A percentile compares a stretch with the other conserved stretches of the same genome.
Evolutionary conservation across 2,329 filamentous ascomycete species (phyloP).

Genomic region (Paecilomyces sp.): DNA sequence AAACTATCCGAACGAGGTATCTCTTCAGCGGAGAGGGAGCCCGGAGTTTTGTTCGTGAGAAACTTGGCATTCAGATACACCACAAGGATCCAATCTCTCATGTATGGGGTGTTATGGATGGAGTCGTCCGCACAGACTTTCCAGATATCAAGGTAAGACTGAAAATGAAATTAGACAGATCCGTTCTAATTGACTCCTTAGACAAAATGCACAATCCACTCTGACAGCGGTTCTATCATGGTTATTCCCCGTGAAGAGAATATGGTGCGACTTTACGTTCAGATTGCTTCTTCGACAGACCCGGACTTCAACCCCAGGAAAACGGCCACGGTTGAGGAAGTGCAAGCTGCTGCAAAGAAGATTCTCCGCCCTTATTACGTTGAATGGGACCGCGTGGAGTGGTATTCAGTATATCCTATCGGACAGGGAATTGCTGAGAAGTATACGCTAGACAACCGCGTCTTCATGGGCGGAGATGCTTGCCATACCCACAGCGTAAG

Average conservation of each 20-base stretch:
- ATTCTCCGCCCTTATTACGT: conserved; percentile 55
- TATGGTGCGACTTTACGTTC: conserved; percentile 45
- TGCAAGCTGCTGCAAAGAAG: conserved; percentile 50
- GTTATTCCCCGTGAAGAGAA: conserved; percentile 49
- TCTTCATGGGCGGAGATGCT: conserved; percentile 60
- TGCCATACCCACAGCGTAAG: conserved; percentile 54
- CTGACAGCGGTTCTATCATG: conserved; percentile 57
- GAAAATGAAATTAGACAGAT: not conserved
- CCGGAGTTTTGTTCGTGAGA: conserved; percentile 52
- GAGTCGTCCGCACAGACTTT: conserved; percentile 56
- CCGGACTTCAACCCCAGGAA: conserved; percentile 56
- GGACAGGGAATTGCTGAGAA: conserved; percentile 59
- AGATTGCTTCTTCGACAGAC: conserved; percentile 57
- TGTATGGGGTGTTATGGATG: conserved; percentile 63
- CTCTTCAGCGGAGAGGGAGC: conserved; percentile 58
- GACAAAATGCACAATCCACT: conserved; percentile 64
- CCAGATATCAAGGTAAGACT: conserved; percentile 51
- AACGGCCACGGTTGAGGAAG: conserved; percentile 52
- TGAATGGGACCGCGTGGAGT: conserved; percentile 58
- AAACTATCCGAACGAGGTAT: conserved; percentile 59
- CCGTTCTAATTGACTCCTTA: conserved; percentile 12
- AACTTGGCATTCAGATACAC: conserved; percentile 59
- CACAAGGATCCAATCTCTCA: conserved; percentile 58
- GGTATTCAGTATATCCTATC: conserved; percentile 61
- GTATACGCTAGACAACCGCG: conserved; percentile 57